Percentiles rank a stretch among this genome's conserved stretches.
Evolutionary conservation across 176 grass and related monocot species (phyloP).

Genomic region (Luzula sylvatica): DNA sequence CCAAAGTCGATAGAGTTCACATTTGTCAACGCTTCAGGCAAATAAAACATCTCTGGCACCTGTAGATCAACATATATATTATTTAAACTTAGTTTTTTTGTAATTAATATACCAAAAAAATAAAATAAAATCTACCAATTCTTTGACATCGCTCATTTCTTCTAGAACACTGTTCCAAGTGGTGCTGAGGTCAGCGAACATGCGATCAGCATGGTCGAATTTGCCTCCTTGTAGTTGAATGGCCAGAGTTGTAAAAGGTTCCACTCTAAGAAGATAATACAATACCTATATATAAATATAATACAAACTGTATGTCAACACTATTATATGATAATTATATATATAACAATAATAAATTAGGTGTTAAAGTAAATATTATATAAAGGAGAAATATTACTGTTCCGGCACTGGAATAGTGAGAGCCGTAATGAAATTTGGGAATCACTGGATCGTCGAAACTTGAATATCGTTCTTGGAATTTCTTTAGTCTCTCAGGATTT

Average conservation of each 20-base stretch:
- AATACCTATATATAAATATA: constrained; percentile 90
- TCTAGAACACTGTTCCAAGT: constrained; percentile 96
- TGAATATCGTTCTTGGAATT: constrained; percentile 96
- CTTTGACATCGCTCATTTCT: constrained; percentile 99
- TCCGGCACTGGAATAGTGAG: constrained; percentile 95
- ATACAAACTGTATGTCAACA: constrained; percentile 30
- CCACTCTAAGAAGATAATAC: constrained; percentile 97
- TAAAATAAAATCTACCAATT: constrained; percentile 62
- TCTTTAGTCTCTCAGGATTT: constrained; percentile 71
- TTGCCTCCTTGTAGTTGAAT: constrained; percentile 98
- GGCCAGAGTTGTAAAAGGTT: constrained; percentile 91
- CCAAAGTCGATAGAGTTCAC: constrained; percentile 81
- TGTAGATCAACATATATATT: constrained; percentile 25
- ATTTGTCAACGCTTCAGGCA: constrained; percentile 73
- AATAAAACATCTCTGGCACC: constrained; percentile 99
- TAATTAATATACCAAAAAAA: constrained; percentile 4
- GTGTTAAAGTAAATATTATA: not conserved
- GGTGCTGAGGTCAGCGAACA: constrained; percentile 83
- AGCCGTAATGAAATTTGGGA: constrained; percentile 88
- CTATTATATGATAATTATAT: not conserved
- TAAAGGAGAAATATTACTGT: constrained; percentile 47
- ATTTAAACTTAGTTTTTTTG: not conserved
- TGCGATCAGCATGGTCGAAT: constrained; percentile 98
- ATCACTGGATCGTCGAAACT: constrained; percentile 73
- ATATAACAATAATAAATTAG: not conserved